These are phyloP conservation scores for Botrytis paeoniae DNA, from an alignment of 2,329 filamentous ascomycete genomes.

Conservation along the genomic window DNA sequence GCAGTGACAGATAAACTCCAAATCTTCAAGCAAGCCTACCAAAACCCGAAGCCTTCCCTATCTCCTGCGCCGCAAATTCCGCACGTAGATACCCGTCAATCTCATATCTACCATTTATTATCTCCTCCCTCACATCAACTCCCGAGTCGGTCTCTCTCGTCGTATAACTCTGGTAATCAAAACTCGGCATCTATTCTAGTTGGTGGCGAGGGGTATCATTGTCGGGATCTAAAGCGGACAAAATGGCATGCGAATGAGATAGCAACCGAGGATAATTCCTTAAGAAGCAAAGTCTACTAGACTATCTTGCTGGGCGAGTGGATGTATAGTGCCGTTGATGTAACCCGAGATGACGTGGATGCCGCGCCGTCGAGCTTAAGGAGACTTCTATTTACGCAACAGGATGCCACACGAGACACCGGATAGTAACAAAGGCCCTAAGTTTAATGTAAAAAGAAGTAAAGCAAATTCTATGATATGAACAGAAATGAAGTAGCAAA, in stretches of 20 bases:
- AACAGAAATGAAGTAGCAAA: background rate
- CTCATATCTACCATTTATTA: background rate
- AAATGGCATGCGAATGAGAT: too few species aligned
- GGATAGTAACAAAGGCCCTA: too few species aligned
- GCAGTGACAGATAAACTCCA: too few species aligned
- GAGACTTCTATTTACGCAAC: background rate
- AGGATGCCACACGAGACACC: background rate
- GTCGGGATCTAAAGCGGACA: too few species aligned
- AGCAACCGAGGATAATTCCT: background rate
- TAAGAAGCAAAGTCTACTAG: background rate
- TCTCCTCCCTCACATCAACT: background rate
- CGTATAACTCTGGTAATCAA: background rate
- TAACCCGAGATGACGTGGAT: background rate
- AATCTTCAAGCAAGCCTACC: background rate
- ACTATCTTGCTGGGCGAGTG: background rate
- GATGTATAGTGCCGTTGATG: background rate
- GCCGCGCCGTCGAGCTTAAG: too few species aligned
- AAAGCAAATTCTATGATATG: too few species aligned
- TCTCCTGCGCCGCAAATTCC: background rate
- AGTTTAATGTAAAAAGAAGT: background rate
- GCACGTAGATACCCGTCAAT: background rate
- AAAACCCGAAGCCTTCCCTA: accelerated
- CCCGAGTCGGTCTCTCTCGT: background rate
- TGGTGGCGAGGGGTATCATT: background rate
- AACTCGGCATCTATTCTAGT: background rate